Evolutionary conservation across 768 basidiomycete genomes (phyloP), one percentile per base, ranked within the genome.

Genomic region (Tricholoma hemisulphureum): DNA sequence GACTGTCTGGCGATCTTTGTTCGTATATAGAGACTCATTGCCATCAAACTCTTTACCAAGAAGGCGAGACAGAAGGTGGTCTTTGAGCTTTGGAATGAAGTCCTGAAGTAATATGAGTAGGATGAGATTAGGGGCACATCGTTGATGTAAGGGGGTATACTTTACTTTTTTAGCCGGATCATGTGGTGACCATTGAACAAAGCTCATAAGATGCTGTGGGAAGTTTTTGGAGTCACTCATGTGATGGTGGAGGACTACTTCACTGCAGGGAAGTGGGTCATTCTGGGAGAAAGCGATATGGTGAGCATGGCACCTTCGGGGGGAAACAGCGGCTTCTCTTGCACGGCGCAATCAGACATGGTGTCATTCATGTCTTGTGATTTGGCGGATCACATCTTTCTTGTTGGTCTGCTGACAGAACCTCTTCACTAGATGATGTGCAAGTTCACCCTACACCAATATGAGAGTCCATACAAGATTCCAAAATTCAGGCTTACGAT

Each of bases 41-140:
- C 34, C 29, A 31, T 23, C 68, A 16, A 46, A 67, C 16, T 23
- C 53, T 28, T 51, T 48, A 7, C 53, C 61, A 4, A 71, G 63
- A 14, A 67, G 56, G 29, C 48, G 10, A 29, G 24, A 16, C 1
- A 49, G 48, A 16, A 49, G 29, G 45, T 73, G 64, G 48, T 65
- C 43, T 55, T 69, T 52, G n/a, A 75, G 62, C 24, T 66, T 56
- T 0, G 67, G 57, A 4, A 69, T 8, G 56, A 72, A 75, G 35
- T 68, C 55, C 69, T 74, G 53, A 6, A 18, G 18, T 39, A 3
- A 39, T 32, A 29, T 16, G 11, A n/a, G n/a, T 20, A 24, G 57
- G 3, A 46, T 32, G 2, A 50, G 21, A 14, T 28, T 3, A 9
- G 28, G 9, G 37, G 37, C 13, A 35, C 6, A n/a, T 13, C n/a